Base-by-base conservation (phyloP, 139 green algal species). In the Tetradesmus lagerheimii region DNA sequence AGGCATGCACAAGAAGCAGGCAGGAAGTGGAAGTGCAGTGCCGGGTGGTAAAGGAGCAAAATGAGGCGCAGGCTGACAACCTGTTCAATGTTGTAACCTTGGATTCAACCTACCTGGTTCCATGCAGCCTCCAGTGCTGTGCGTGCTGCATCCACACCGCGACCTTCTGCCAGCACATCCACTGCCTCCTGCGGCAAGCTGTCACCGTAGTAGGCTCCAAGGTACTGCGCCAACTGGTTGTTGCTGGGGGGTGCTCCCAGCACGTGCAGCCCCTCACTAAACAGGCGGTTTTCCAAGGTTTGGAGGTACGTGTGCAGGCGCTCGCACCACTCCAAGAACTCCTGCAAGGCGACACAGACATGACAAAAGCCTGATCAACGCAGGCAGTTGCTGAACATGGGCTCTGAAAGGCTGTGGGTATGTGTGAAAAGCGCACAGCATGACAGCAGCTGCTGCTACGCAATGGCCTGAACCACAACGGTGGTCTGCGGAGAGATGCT, bases 261-360 rank as follows among this genome's bases (percentile, higher is more conserved):
- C 74, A 97, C 94, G 93, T 99, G 98, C 90, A 99, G 93, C 0
- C 98, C 98, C 91, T 99, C 96, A 34, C 94, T 98, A 93, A 99
- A 99, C n/a, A 99, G 92, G 9, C 98, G 94, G 57, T 93, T 95
- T 91, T 99, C 98, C n/a, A 99, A 50, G 57, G 95, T 90, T 91
- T 96, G 92, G 64, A 99, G 93, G 93, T 99, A 99, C 47, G 83
- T 76, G 93, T 98, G 97, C 79, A 99, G 85, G 12, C 92, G 64
- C n/a, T 81, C 90, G 20, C 39, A 79, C 45, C 41, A 90, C 12
- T 23, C 84, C 14, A 66, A 34, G 47, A 86, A 87, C 77, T 80
- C 87, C 77, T 91, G 77, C 50, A 71, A 31, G 23, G 57, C 57
- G 25, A 6, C 57, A 71, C 57, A 71, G 20, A n/a, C 45, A 57